Evolutionary conservation across 306 rosid genomes (phyloP).

Genomic region (Purshia tridentata): DNA sequence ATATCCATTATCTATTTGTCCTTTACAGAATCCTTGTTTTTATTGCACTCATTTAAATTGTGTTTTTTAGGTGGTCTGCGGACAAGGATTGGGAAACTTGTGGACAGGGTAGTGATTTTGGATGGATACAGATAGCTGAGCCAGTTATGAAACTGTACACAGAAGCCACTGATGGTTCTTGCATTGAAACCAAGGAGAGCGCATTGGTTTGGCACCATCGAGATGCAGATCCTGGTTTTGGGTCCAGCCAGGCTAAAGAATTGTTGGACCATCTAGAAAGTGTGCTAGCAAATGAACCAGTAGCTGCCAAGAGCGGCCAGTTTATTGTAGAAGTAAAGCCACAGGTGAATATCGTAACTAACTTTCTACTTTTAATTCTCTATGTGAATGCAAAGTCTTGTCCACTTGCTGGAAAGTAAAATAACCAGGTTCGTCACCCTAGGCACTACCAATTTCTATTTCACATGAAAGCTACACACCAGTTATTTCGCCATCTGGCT

Average conservation of each 20-base stretch:
- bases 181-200: slow-evolving; percentile 61
- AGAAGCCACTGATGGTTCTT: slow-evolving; percentile 70
- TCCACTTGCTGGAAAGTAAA: not conserved
- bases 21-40: not conserved
- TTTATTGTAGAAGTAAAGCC: slow-evolving; percentile 72
- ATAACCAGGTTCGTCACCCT: not conserved
- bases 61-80: slow-evolving; percentile 50
- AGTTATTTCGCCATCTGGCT: not conserved
- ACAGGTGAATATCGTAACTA: slow-evolving; percentile 43
- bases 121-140: slow-evolving; percentile 63
- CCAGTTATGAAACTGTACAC: slow-evolving; percentile 65
- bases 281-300: slow-evolving; percentile 71
- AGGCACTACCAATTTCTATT: not conserved
- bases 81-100: slow-evolving; percentile 54
- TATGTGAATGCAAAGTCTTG: not conserved
- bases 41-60: not conserved
- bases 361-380: not conserved
- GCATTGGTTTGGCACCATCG: slow-evolving; percentile 75
- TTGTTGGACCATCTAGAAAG: slow-evolving; percentile 69
- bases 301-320: slow-evolving; percentile 62
- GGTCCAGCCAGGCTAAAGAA: slow-evolving; percentile 70
- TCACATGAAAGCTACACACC: not conserved
- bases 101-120: slow-evolving; percentile 50
- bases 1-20: slow-evolving; percentile 1
- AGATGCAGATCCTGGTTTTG: slow-evolving; percentile 70